Conservation (phyloP, 1,139 yeast genomes). For the Saccharomyces hybrid region DNA sequence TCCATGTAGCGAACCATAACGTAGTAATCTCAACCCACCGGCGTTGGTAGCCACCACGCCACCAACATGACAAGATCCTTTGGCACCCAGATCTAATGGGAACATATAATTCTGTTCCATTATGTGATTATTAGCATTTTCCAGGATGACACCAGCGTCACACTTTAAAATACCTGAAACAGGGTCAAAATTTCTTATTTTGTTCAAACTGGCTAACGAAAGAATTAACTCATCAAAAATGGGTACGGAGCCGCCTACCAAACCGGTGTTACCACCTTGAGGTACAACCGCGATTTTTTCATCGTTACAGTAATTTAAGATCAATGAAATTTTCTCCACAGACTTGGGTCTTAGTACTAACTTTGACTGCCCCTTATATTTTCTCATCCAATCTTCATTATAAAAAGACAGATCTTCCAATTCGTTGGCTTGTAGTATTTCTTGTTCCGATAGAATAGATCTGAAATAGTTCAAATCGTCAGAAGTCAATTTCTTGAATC, state of each 20-base stretch:
- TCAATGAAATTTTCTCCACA: slow-evolving; percentile 68
- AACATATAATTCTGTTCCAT: slow-evolving; percentile 81
- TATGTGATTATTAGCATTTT: slow-evolving; percentile 72
- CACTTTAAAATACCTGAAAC: slow-evolving; percentile 80
- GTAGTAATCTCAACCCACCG: slow-evolving; percentile 81
- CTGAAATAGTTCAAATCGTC: slow-evolving; percentile 59
- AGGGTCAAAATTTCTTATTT: slow-evolving; percentile 72
- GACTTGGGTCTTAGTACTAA: slow-evolving; percentile 80
- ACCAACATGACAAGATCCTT: slow-evolving; percentile 95
- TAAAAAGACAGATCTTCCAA: slow-evolving; percentile 42
- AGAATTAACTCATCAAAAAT: slow-evolving; percentile 85
- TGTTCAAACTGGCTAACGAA: slow-evolving; percentile 63
- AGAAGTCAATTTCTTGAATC: slow-evolving; percentile 41
- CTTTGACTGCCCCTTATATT: slow-evolving; percentile 80
- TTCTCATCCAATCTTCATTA: slow-evolving; percentile 96
- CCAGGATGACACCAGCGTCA: slow-evolving; percentile 88
- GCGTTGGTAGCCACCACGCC: slow-evolving; percentile 96
- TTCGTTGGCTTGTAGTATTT: slow-evolving; percentile 45
- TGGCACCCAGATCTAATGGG: slow-evolving; percentile 94
- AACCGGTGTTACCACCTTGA: slow-evolving; percentile 95
- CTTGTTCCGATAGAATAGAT: slow-evolving; percentile 45
- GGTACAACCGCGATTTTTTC: slow-evolving; percentile 81
- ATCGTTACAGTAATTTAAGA: slow-evolving; percentile 76
- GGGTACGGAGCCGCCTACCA: slow-evolving; percentile 93
- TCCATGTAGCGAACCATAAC: slow-evolving; percentile 93